These are phyloP conservation scores for Globisporangium nagaii DNA, from an alignment of 352 stramenopile genomes.

Conservation along the genomic window DNA sequence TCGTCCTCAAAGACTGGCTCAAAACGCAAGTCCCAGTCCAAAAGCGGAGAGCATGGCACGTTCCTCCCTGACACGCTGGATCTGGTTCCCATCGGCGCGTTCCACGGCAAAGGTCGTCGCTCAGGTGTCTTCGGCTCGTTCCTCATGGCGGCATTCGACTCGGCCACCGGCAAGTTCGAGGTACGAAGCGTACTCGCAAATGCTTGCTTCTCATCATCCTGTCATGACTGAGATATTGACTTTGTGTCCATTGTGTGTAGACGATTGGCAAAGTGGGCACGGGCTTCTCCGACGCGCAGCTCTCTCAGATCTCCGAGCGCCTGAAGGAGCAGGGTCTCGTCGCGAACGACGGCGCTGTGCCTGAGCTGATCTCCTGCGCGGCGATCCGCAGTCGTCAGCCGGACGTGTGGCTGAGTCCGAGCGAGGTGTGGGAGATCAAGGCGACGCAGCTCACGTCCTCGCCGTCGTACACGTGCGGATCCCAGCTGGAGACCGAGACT, in stretches of 20 bases:
- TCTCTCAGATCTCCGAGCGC: conserved; percentile 63
- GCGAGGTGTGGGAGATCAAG: conserved; percentile 98
- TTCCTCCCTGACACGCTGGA: conserved; percentile 92
- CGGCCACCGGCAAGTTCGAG: conserved; percentile 93
- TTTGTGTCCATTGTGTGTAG: conserved; percentile 16
- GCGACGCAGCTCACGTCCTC: conserved; percentile 97
- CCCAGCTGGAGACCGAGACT: conserved; percentile 6
- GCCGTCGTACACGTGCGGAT: conserved; percentile 92
- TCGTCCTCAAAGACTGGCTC: background rate
- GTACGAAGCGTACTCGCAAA: no score
- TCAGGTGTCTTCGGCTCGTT: conserved; percentile 97
- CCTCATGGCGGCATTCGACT: conserved; percentile 96
- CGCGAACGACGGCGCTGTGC: conserved; percentile 43
- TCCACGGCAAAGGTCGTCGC: conserved; percentile 93
- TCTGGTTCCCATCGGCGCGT: conserved; percentile 98
- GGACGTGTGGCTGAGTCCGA: conserved; percentile 93
- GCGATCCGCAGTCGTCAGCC: conserved; percentile 65
- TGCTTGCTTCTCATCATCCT: background rate
- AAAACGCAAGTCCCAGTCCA: background rate
- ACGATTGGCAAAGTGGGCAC: conserved; percentile 92
- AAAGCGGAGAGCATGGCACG: conserved; percentile 26
- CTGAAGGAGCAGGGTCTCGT: conserved; percentile 34
- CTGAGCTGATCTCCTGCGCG: conserved; percentile 32
- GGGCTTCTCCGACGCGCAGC: conserved; percentile 96
- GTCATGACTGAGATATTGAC: background rate